Evolutionary conservation across 306 rosid genomes (phyloP), one percentile per base, ranked within the genome.

Genomic region (Trichosanthes truncata): DNA sequence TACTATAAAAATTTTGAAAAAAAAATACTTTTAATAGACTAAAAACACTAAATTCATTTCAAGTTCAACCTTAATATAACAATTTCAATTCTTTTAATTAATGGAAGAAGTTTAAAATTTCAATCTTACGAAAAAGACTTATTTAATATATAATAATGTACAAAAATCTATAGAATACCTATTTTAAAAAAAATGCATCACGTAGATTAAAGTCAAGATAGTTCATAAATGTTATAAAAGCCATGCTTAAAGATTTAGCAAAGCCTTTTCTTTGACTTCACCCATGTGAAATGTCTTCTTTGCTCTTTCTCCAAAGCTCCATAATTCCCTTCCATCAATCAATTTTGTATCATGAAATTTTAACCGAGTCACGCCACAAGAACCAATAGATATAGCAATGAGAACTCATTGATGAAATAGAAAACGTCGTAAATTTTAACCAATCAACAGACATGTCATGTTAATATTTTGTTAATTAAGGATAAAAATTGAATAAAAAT

Each of bases 191-290:
- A 36, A 61, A 1, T 10, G 9, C 36, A 59, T 9, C 59, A 53
- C 25, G 25, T 11, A 29, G 13, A 63, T 33, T 35, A 38, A 67
- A 68, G 74, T 68, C 51, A 9, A 68, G 26, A 18, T 17, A 21
- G 21, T 12, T 71, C n/a, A 71, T 71, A 43, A 71, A 71, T 71
- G 52, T 45, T 68, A 40, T 66, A 66, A 71, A 71, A 71, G 77
- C 23, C 77, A 45, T 71, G 77, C 77, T 43, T 71, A 3, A 7
- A n/a, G 77, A 25, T 71, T 71, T 23, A 38, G 77, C 77, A 71
- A 45, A 43, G 29, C 11, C 52, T 13, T 68, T 68, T 3, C 29
- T 68, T 71, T 71, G 40, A 46, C 77, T 46, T 45, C 36, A 23
- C 38, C 76, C 77, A 45, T 71, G 57, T 45, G 57, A 45, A 71